These are phyloP conservation scores for Penicillium sp. DNA, from an alignment of 2,329 filamentous ascomycete genomes.

Conservation along the genomic window DNA sequence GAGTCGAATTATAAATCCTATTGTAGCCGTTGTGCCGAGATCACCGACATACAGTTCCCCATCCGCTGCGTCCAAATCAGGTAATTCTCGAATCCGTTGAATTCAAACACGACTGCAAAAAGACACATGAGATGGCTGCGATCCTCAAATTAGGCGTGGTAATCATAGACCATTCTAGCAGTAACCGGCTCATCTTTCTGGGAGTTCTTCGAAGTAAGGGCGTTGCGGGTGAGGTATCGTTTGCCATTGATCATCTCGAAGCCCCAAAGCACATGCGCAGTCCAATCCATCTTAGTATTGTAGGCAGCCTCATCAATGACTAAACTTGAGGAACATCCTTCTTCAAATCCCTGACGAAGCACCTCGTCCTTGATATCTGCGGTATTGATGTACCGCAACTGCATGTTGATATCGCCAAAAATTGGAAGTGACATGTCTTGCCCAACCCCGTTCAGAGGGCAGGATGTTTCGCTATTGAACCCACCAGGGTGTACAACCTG, in stretches of 20 bases:
- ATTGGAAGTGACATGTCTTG: constrained; percentile 14
- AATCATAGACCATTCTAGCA: constrained; percentile 10
- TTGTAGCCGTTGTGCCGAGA: too few relatives aligned
- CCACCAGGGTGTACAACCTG: constrained; percentile 15
- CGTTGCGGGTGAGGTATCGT: constrained; percentile 15
- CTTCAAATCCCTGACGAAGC: constrained; percentile 2
- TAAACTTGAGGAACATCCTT: neutral
- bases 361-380: constrained; percentile 5
- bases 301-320: constrained; percentile 15
- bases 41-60: too few relatives aligned
- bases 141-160: neutral
- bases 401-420: constrained; percentile 17
- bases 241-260: constrained; percentile 17
- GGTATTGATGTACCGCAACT: constrained; percentile 4
- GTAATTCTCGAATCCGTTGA: neutral
- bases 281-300: constrained; percentile 14
- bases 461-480: constrained; percentile 18
- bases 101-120: too few relatives aligned
- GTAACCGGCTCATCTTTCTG: constrained; percentile 2
- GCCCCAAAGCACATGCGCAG: constrained; percentile 18
- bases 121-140: too few relatives aligned
- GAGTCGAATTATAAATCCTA: too few relatives aligned
- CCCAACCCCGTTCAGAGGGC: constrained; percentile 8
- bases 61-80: too few relatives aligned
- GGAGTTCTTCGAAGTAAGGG: constrained; percentile 1